Evolutionary conservation across 768 basidiomycete genomes (phyloP), one percentile per base, ranked within the genome.

Genomic region (Rhodotorula diobovata): DNA sequence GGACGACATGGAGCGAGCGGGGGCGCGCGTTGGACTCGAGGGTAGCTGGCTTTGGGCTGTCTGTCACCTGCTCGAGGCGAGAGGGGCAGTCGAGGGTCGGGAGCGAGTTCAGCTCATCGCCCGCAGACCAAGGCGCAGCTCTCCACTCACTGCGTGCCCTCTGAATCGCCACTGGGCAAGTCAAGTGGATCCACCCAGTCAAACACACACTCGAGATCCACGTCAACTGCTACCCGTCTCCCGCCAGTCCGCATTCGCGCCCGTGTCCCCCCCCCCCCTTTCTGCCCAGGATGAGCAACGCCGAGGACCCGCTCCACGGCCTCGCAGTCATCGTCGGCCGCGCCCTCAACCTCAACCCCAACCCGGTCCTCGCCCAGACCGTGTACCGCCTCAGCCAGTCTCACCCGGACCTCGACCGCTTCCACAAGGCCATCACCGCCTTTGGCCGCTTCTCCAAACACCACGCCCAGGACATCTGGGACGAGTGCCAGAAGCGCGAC

Each of bases 371-470:
- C 32, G 92, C 91, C 6, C 84, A 85, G 71, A 83, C 88, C 67
- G 89, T 94, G 45, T 87, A 87, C 35, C 89, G 90, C 76, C 88
- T 94, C 69, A 59, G 62, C 15, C 58, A 61, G 55, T 39, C 51
- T 25, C 67, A 70, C 39, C 25, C 71, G 6, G 30, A 70, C 28
- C 34, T 73, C 54, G 39, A 63, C 23, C 2, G 43, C 21, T 71
- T 76, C 61, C 64, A 66, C 60, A 64, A 75, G 88, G 90, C 91
- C 75, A 89, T 89, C 45, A 85, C 84, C 72, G 82, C 88, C 43
- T 94, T 96, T 82, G 92, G 91, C 79, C 90, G 90, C 83, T 93
- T 94, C 78, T 84, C 88, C 78, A 86, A 87, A 78, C 86, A 87
- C 46, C 90, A 90, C 77, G 83, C 94, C 63, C 82, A 85, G 53